Base-by-base conservation (phyloP, 2,329 filamentous ascomycete species). In the Colletotrichum kahawae region DNA sequence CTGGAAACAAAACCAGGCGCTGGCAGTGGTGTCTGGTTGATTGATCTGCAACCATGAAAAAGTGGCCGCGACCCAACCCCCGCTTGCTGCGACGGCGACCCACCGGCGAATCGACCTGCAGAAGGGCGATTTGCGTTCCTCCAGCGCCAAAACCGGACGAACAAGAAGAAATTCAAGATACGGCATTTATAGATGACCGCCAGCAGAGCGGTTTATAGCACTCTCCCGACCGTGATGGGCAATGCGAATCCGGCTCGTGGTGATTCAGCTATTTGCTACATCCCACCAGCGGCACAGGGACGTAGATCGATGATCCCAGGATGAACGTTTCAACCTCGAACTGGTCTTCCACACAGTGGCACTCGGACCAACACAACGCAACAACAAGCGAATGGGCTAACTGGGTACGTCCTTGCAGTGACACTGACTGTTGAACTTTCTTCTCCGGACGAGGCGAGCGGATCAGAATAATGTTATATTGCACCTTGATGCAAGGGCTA, bases 291-390 rank as follows among this genome's bases (percentile, higher is more conserved):
- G 31, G n/a, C n/a, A 57, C 38, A 67, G 16, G 38, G 56, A 34
- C n/a, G 34, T 48, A 72, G 70, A 73, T 75, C 70, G 73, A 75
- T 73, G 63, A 73, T 73, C 73, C 73, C 38, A 27, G 72, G 51
- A 68, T 73, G 73, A 75, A 75, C 70, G 73, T 75, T 75, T 75
- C 73, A 75, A 75, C 73, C 18, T 75, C 73, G 73, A 75, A 75
- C 70, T 68, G 69, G 34, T 73, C 63, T 67, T 72, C 51, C 56
- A 67, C 62, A 54, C 54, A 27, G 12, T 18, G 56, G 60, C 69
- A 59, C 72, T 63, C 56, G 69, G 72, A 36, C 63, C 69, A 75
- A 57, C 68, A 71, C n/a, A 56, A 67, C 14, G 57, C 69, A 63
- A 14, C 27, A 27, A 36, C 63, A 31, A 71, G 62, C 62, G n/a